Evolutionary conservation across 2,329 filamentous ascomycete species (phyloP), one percentile per base, ranked within the genome.

Genomic region (Leptographium radiaticola): DNA sequence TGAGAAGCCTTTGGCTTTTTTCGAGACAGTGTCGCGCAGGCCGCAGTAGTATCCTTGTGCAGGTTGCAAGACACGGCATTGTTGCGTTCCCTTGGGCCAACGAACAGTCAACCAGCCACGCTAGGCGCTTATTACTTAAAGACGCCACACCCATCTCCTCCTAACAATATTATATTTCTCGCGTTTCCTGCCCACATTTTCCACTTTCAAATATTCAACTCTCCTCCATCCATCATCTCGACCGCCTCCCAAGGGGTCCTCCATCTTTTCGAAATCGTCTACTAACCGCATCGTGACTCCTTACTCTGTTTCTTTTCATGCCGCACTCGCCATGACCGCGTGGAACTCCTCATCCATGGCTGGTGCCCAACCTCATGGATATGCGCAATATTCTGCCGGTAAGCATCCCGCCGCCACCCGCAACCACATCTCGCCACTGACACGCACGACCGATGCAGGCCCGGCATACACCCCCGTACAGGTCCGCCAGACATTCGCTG

Each of bases 391-490:
- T 53, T 34, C 49, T 34, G 34, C 46, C 34, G 55, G 58, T 60
- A 52, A 38, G 58, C 40, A 30, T 43, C 8, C 2, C n/a, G 4
- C 18, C 15, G 13, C n/a, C 6, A 2, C 7, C 42, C 9, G 42
- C n/a, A n/a, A n/a, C 13, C n/a, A 42, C n/a, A 13, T 11, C 18
- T 20, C n/a, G 10, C 9, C 20, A 40, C 48, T 36, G 40, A 49
- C 47, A 18, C 18, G 13, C 38, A 38, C n/a, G 13, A 2, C 25
- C 2, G 46, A 13, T 49, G 34, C 58, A 71, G 71, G 60, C 58
- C 58, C 67, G 42, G 71, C 72, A 47, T 75, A 72, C 57, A 72
- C 71, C 31, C 58, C 71, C 20, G 69, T 75, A 18, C 65, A 68
- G 59, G 70, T 72, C 48, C 68, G 71, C 62, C 67, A 68, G 55